Evolutionary conservation across 306 rosid species (phyloP).

Genomic region (Vigna reflexopilosa): DNA sequence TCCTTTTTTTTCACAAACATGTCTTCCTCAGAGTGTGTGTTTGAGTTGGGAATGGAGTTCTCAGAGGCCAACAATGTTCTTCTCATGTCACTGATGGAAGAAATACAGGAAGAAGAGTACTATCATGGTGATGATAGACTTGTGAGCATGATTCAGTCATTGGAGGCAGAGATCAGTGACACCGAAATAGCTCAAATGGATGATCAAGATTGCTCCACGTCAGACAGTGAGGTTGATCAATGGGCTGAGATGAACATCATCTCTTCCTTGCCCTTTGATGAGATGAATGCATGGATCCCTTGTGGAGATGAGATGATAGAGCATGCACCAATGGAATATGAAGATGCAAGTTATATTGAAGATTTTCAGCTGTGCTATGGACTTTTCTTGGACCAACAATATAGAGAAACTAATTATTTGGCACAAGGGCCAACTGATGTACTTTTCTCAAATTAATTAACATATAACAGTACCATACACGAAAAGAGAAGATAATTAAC

Average conservation of each 20-base stretch:
- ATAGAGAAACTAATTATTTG: not conserved
- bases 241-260: slow-evolving; percentile 48
- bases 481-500: no score
- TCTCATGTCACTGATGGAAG: slow-evolving; percentile 57
- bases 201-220: slow-evolving; percentile 45
- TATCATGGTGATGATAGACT: slow-evolving; percentile 56
- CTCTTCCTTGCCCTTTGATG: slow-evolving; percentile 43
- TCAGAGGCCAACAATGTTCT: slow-evolving; percentile 47
- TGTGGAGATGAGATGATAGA: slow-evolving; percentile 44
- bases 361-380: slow-evolving; percentile 41
- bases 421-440: slow-evolving; percentile 33
- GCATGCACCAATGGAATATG: slow-evolving; percentile 34
- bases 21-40: slow-evolving; percentile 44
- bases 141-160: slow-evolving; percentile 57
- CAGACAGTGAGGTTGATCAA: slow-evolving; percentile 18
- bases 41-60: slow-evolving; percentile 38
- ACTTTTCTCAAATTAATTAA: slow-evolving; percentile 21
- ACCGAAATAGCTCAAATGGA: slow-evolving; percentile 18
- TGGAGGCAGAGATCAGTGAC: slow-evolving; percentile 55
- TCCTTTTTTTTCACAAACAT: slow-evolving; percentile 8
- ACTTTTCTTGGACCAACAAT: slow-evolving; percentile 45
- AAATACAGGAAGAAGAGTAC: slow-evolving; percentile 51
- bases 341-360: slow-evolving; percentile 37
- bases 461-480: no score
- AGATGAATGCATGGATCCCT: slow-evolving; percentile 46